Percentiles rank a stretch among this genome's conserved stretches.
Evolutionary conservation across 441 rosid species (phyloP).

Genomic region (Adansonia madagascariensis): DNA sequence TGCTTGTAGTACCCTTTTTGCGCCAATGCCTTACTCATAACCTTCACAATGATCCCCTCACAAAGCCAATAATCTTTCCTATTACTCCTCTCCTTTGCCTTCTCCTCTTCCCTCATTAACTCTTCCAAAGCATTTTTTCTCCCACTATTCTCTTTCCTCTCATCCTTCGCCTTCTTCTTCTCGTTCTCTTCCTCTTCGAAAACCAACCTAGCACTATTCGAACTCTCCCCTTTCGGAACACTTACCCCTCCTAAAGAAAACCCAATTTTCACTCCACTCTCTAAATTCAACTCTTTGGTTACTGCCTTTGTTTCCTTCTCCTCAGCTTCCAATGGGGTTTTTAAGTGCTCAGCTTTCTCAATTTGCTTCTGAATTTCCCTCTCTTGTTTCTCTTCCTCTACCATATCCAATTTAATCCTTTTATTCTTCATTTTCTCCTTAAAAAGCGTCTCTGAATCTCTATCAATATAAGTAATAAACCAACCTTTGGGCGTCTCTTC

Average conservation of each 20-base stretch:
- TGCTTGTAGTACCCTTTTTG: slow-evolving; percentile 89
- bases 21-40: slow-evolving; percentile 79
- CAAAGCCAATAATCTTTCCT: slow-evolving; percentile 89
- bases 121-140: slow-evolving; percentile 72
- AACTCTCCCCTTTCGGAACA: slow-evolving; percentile 40
- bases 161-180: slow-evolving; percentile 41
- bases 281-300: slow-evolving; percentile 48
- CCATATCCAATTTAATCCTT: slow-evolving; percentile 72
- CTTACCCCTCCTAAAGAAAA: slow-evolving; percentile 55
- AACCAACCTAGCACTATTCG: slow-evolving; percentile 39
- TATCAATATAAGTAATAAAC: slow-evolving; percentile 90
- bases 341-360: slow-evolving; percentile 65
- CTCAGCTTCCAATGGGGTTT: slow-evolving; percentile 24
- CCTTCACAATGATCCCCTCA: slow-evolving; percentile 85
- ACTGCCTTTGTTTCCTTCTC: slow-evolving; percentile 28
- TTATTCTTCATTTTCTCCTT: slow-evolving; percentile 87
- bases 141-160: slow-evolving; percentile 36
- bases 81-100: slow-evolving; percentile 73
- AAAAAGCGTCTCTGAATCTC: slow-evolving; percentile 81
- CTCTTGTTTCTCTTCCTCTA: slow-evolving; percentile 92
- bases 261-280: slow-evolving; percentile 68
- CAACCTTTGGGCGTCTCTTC: slow-evolving; percentile 96
- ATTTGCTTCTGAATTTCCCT: slow-evolving; percentile 77
- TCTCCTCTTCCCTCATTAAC: slow-evolving; percentile 91
- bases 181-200: slow-evolving; percentile 64